These are phyloP conservation scores for Albophoma yamanashiensis DNA, from an alignment of 2,329 filamentous ascomycete species.

Conservation along the genomic window DNA sequence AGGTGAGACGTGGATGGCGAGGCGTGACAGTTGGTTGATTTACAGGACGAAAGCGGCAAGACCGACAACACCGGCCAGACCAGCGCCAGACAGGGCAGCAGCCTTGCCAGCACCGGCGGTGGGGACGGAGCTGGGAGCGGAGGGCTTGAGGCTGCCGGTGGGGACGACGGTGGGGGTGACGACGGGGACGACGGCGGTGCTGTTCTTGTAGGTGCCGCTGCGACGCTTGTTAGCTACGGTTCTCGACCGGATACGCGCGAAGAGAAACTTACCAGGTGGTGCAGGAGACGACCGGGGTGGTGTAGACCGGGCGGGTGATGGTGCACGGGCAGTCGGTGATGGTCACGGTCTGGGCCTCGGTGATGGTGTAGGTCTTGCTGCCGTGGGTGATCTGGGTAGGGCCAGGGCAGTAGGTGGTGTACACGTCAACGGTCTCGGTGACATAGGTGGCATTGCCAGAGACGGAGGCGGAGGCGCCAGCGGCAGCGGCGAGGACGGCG, in stretches of 20 bases:
- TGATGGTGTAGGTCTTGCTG: slow-evolving; percentile 58
- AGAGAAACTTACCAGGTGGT: slow-evolving; percentile 36
- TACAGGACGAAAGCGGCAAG: slow-evolving; percentile 49
- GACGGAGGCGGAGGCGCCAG: slow-evolving; percentile 32
- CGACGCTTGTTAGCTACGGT: slow-evolving; percentile 8
- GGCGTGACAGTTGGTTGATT: slow-evolving; percentile 27
- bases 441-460: slow-evolving; percentile 40
- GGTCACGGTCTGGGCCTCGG: slow-evolving; percentile 57
- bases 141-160: slow-evolving; percentile 8
- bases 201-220: slow-evolving; percentile 16
- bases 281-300: slow-evolving; percentile 41
- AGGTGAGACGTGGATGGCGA: slow-evolving; percentile 25
- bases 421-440: slow-evolving; percentile 55
- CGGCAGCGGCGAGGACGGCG: slow-evolving; percentile 39
- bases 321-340: slow-evolving; percentile 66
- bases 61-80: slow-evolving; percentile 49
- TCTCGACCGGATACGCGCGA: not conserved
- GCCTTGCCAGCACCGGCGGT: slow-evolving; percentile 47
- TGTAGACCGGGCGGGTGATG: slow-evolving; percentile 46
- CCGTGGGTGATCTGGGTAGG: slow-evolving; percentile 54
- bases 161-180: slow-evolving; percentile 11
- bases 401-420: slow-evolving; percentile 63
- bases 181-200: slow-evolving; percentile 13
- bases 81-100: slow-evolving; percentile 45
- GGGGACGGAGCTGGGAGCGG: slow-evolving; percentile 26